Evolutionary conservation across 768 basidiomycete genomes (phyloP), one percentile per base, ranked within the genome.

Genomic region (Stropharia rugosoannulata): DNA sequence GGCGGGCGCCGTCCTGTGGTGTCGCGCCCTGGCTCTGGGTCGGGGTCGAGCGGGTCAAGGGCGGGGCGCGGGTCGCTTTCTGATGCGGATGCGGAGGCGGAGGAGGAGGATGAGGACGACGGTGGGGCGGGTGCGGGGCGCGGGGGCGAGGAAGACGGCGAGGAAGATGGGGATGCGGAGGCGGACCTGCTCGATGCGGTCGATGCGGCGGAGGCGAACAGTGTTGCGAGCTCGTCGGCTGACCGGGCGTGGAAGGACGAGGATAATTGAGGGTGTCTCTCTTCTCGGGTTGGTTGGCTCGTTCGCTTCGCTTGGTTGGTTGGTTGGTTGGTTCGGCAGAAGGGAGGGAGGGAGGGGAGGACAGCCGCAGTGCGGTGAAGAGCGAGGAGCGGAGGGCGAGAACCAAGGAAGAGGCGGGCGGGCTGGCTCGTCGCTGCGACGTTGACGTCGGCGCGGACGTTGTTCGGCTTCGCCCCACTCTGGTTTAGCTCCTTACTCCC

Each of bases 111-210:
- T 2, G 66, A 68, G 22, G 68, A 64, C 16, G 69, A 57, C 25
- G 61, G 57, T 13, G 57, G 48, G 2, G 15, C 22, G 53, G 58
- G 49, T 40, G 61, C 60, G 18, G 61, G 69, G 67, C 1, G 49
- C 45, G 15, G 46, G n/a, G 67, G 63, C 27, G 64, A 51, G 15
- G 68, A 65, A 18, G 69, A 56, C 27, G 61, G 49, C 2, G 66
- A 66, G 18, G 68, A 64, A 16, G 69, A 58, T 35, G 61, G 49
- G 1, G 67, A 68, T 18, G 60, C 62, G 8, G 66, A 67, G 15
- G 64, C 62, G 11, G 80, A 80, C 15, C 63, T 81, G 35, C 65
- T 81, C 11, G 80, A 79, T 59, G 80, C 80, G 39, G 80, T 79
- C 0, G 77, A 77, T 55, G 80, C 79, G 5, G 73, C 80, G 4